Evolutionary conservation across 352 stramenopile genomes (phyloP).

Genomic region (Phytopythium sindhum): DNA sequence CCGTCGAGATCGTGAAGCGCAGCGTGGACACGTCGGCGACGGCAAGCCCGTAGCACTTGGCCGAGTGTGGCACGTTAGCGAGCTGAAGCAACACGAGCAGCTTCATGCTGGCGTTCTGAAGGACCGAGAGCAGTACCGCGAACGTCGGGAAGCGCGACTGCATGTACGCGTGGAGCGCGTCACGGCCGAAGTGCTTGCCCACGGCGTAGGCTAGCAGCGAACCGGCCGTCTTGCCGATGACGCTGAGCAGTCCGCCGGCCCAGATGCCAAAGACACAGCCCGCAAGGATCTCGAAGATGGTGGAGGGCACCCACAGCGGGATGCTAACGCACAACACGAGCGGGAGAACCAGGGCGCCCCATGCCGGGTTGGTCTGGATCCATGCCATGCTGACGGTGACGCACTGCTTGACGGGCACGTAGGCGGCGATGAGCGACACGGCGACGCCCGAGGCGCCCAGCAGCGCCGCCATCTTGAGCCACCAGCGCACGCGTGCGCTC

Average conservation of each 20-base stretch:
- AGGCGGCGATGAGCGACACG: conserved; percentile 17
- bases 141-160: conserved; percentile 58
- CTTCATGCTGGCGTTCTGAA: conserved; percentile 70
- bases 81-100: conserved; percentile 68
- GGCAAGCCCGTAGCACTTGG: conserved; percentile 76
- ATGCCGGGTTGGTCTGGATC: conserved; percentile 44
- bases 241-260: conserved; percentile 43
- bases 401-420: conserved; percentile 47
- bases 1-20: conserved; percentile 53
- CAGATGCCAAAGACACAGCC: conserved; percentile 63
- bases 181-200: conserved; percentile 54
- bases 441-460: conserved; percentile 9
- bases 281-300: conserved; percentile 59
- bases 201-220: conserved; percentile 60
- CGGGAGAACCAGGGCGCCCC: conserved; percentile 47
- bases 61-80: conserved; percentile 60
- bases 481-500: conserved; percentile 5
- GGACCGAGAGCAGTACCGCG: conserved; percentile 36
- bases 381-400: conserved; percentile 27
- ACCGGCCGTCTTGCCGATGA: conserved; percentile 57
- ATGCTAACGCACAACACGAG: conserved; percentile 54
- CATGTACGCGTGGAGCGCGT: conserved; percentile 46
- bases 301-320: conserved; percentile 61
- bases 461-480: conserved; percentile 22
- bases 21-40: conserved; percentile 56